phyloP scores from a whole-genome alignment of 441 rosid genomes.

The Pelargonium citronellum region DNA sequence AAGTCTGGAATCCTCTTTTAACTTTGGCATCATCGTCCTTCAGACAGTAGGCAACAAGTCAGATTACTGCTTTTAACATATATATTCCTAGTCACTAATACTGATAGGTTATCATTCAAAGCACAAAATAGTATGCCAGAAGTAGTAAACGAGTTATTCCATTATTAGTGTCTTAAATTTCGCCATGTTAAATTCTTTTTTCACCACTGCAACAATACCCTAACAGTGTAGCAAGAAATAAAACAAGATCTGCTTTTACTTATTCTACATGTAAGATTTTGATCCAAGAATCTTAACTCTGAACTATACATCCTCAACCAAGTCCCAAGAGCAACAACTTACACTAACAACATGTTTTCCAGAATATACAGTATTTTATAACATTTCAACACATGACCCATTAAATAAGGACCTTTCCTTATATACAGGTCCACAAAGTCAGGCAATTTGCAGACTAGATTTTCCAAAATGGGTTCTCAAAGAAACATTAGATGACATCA shows the following conservation, averaged over 20 bases:
- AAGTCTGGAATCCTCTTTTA: slow-evolving; percentile 90
- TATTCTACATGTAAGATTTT: too few species aligned
- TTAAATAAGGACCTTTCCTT: background rate
- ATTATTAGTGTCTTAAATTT: background rate
- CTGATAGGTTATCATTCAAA: background rate
- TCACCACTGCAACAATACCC: too few species aligned
- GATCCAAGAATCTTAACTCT: too few species aligned
- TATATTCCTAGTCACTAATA: background rate
- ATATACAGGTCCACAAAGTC: background rate
- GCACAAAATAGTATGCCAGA: background rate
- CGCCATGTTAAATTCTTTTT: background rate
- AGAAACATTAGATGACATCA: background rate
- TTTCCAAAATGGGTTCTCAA: background rate
- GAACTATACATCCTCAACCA: background rate
- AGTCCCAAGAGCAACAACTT: background rate
- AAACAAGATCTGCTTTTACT: too few species aligned
- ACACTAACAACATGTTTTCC: background rate
- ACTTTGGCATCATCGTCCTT: slow-evolving; percentile 90
- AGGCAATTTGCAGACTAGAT: background rate
- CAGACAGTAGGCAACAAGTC: slow-evolving; percentile 13
- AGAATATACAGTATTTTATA: background rate
- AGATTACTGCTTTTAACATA: background rate
- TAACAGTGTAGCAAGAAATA: too few species aligned
- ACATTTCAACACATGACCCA: slow-evolving; percentile 1
- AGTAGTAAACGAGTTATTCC: background rate